A percentile compares a stretch with the other conserved stretches of the same genome.
Evolutionary conservation across 495 filamentous ascomycete genomes (phyloP).

Genomic region (Aspergillus panamensis): DNA sequence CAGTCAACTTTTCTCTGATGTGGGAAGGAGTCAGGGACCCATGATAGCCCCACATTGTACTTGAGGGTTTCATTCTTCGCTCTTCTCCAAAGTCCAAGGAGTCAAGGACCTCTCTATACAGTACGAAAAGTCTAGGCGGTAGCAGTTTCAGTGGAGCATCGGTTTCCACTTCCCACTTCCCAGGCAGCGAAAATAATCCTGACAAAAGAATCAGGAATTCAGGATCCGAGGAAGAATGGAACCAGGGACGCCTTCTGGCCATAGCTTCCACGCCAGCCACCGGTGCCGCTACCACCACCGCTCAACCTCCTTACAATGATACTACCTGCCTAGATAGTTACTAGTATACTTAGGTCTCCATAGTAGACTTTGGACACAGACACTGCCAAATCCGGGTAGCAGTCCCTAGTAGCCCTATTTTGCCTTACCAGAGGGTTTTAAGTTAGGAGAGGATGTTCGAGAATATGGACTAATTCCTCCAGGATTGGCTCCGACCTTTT

Average conservation of each 20-base stretch:
- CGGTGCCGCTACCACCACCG: no score
- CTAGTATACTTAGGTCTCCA: no score
- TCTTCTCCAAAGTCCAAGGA: not conserved
- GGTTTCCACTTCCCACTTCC: not conserved
- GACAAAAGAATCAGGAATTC: not conserved
- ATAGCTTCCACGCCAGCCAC: slow-evolving; percentile 8
- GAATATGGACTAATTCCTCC: not conserved
- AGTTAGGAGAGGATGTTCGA: not conserved
- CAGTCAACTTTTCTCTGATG: not conserved
- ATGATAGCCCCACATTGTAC: not conserved
- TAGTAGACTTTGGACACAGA: no score
- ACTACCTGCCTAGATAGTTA: no score
- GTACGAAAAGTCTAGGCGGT: no score
- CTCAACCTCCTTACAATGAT: no score
- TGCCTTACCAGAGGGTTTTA: not conserved
- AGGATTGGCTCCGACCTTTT: no score
- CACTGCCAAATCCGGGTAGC: not conserved
- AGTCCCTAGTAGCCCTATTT: not conserved
- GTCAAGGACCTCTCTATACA: no score
- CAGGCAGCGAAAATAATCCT: not conserved
- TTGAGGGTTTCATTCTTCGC: not conserved
- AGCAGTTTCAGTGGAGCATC: not conserved
- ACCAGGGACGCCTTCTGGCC: slow-evolving; percentile 12
- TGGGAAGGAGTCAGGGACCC: not conserved
- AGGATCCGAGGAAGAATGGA: not conserved